phyloP scores from a whole-genome alignment of 129 eudicot species.

The Solidago caesia region DNA sequence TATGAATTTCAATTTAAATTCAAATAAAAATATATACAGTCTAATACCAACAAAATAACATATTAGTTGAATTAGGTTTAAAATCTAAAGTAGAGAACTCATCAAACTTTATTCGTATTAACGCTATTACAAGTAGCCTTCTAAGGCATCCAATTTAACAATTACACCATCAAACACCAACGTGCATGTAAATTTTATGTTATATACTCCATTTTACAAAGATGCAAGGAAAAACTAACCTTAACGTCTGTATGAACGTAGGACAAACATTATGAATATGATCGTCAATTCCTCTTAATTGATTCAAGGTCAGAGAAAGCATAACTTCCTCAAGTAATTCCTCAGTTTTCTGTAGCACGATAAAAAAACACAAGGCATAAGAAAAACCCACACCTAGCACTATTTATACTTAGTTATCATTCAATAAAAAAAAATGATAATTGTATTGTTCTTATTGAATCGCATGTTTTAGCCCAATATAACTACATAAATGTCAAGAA shows the following conservation, averaged over 20 bases:
- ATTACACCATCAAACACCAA: not conserved
- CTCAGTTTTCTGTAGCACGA: conserved; percentile 62
- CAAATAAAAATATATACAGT: too few species aligned
- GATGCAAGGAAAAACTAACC: conserved; percentile 42
- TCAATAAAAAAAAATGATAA: not conserved
- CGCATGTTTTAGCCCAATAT: not conserved
- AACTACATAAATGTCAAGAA: not conserved
- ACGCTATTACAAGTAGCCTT: not conserved
- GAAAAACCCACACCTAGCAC: not conserved
- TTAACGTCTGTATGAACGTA: conserved; percentile 76
- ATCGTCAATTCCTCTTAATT: conserved; percentile 52
- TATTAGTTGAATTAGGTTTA: not conserved
- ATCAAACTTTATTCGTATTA: not conserved
- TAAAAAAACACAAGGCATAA: conserved; percentile 19
- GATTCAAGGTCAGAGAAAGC: conserved; percentile 82
- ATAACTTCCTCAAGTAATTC: conserved; percentile 91
- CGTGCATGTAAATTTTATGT: not conserved
- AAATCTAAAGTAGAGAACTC: not conserved
- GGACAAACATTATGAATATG: conserved; percentile 56
- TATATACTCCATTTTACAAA: not conserved
- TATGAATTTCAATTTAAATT: not conserved
- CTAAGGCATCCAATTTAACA: not conserved
- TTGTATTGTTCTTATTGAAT: not conserved
- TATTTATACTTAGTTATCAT: not conserved
- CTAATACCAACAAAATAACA: not conserved